phyloP scores from a whole-genome alignment of 257 asterid species.

The Mitragyna speciosa region DNA sequence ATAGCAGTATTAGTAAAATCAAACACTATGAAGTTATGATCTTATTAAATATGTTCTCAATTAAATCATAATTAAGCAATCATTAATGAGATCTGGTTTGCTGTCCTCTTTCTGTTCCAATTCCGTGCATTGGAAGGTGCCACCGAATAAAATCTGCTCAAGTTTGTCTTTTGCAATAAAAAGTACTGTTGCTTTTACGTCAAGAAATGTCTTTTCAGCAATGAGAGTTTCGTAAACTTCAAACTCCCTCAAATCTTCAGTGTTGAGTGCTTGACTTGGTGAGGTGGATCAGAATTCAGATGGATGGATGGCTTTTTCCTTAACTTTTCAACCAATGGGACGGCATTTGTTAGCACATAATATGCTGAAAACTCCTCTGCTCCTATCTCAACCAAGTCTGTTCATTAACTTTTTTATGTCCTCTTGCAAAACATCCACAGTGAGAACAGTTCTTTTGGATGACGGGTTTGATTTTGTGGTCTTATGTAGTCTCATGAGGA shows the following conservation, averaged over 20 bases:
- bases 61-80: neutral
- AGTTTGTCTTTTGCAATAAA: neutral
- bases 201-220: slow-evolving; percentile 6
- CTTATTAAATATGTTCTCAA: neutral
- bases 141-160: neutral
- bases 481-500: neutral
- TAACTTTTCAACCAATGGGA: neutral
- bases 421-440: neutral
- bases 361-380: neutral
- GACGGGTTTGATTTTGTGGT: neutral
- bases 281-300: neutral
- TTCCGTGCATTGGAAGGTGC: slow-evolving; percentile 12
- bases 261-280: neutral
- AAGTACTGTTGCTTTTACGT: slow-evolving; percentile 11
- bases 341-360: neutral
- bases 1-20: neutral
- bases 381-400: neutral
- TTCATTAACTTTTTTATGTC: neutral
- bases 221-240: slow-evolving; percentile 14
- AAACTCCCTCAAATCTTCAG: slow-evolving; percentile 3
- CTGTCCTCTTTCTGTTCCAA: slow-evolving; percentile 8
- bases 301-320: neutral
- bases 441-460: neutral
- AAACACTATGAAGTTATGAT: neutral
- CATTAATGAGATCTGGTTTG: neutral